phyloP scores from a whole-genome alignment of 805 yeast species.

The Yamadazyma takamatsuzukensis region DNA sequence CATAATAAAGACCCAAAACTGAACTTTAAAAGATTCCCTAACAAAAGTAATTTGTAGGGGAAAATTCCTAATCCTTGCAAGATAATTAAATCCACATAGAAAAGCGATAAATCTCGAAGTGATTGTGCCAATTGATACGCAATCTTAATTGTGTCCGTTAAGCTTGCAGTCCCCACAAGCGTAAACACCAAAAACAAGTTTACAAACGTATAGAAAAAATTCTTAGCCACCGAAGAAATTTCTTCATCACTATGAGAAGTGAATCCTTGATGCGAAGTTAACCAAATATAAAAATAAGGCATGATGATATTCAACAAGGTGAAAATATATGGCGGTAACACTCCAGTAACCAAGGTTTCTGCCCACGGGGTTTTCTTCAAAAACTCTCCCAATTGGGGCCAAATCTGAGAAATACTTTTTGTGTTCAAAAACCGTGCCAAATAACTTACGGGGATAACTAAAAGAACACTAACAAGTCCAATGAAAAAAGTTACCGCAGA shows the following conservation, averaged over 20 bases:
- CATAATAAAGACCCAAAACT: constrained; percentile 53
- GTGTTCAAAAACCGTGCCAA: constrained; percentile 78
- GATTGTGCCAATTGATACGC: constrained; percentile 86
- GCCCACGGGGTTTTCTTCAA: constrained; percentile 67
- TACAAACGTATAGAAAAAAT: constrained; percentile 91
- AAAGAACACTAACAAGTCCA: constrained; percentile 63
- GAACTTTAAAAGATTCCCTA: constrained; percentile 74
- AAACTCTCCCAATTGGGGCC: constrained; percentile 77
- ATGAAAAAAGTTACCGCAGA: constrained; percentile 64
- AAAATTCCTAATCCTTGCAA: constrained; percentile 85
- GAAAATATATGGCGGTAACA: constrained; percentile 87
- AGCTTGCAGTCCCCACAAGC: constrained; percentile 85
- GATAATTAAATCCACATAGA: constrained; percentile 83
- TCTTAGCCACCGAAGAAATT: constrained; percentile 82
- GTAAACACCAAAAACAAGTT: constrained; percentile 92
- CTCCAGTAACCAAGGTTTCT: constrained; percentile 75
- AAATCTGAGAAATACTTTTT: constrained; percentile 71
- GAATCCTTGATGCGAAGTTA: constrained; percentile 81
- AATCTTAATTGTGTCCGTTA: constrained; percentile 85
- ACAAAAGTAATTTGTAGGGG: constrained; percentile 79
- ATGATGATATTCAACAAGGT: constrained; percentile 77
- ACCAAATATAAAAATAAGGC: constrained; percentile 82
- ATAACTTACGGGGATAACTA: constrained; percentile 80
- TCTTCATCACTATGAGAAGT: constrained; percentile 93
- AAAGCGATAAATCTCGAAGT: constrained; percentile 71